phyloP scores from a whole-genome alignment of 768 basidiomycete genomes.

The Suillus variegatus region DNA sequence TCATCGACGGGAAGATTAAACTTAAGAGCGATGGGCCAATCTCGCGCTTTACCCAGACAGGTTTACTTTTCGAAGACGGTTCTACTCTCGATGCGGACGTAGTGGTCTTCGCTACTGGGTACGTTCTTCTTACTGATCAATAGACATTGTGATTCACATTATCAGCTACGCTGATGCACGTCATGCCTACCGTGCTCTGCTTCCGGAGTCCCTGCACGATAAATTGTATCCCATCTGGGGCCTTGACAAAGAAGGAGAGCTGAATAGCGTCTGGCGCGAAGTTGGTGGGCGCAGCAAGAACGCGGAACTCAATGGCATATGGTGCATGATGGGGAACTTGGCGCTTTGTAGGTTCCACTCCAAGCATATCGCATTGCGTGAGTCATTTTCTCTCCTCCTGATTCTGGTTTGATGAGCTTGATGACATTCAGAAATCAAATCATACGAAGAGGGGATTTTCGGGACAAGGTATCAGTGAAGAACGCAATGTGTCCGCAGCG shows the following conservation, averaged over 20 bases:
- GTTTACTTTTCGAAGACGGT: constrained; percentile 43
- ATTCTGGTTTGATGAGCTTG: not conserved
- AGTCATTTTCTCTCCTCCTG: constrained; percentile 27
- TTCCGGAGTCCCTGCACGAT: constrained; percentile 18
- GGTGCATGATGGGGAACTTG: constrained; percentile 66
- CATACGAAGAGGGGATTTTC: constrained; percentile 53
- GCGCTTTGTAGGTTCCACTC: constrained; percentile 67
- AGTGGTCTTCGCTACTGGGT: constrained; percentile 52
- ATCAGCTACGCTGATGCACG: constrained; percentile 26
- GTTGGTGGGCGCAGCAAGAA: constrained; percentile 39
- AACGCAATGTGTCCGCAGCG: not conserved
- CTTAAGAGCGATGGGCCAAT: constrained; percentile 46
- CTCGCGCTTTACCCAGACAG: constrained; percentile 37
- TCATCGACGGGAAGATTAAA: constrained; percentile 50
- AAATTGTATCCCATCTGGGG: constrained; percentile 32
- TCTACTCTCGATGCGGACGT: constrained; percentile 49
- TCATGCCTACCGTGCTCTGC: constrained; percentile 16
- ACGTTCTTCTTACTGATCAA: constrained; percentile 7
- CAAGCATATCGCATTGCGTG: constrained; percentile 65
- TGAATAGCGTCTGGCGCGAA: constrained; percentile 40
- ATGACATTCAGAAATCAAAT: constrained; percentile 60
- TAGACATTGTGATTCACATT: not conserved
- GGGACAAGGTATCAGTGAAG: constrained; percentile 25
- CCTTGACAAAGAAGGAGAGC: constrained; percentile 32
- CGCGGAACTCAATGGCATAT: constrained; percentile 35